phyloP scores from a whole-genome alignment of 257 asterid species.

The Primulina eburnea region DNA sequence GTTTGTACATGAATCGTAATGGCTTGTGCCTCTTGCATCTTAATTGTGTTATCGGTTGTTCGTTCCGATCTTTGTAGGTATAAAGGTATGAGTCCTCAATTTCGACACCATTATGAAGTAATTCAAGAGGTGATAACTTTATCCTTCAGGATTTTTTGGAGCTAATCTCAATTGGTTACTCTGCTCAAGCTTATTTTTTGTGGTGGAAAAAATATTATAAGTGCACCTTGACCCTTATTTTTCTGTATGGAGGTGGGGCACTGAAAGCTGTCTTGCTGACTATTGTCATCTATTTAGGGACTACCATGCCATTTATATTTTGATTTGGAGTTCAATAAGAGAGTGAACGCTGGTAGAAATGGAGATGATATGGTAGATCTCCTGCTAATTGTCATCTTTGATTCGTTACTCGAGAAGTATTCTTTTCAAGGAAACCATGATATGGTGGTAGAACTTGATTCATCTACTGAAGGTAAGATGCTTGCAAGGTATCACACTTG shows the following conservation, averaged over 20 bases:
- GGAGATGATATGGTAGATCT: constrained; percentile 98
- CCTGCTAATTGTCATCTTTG: constrained; percentile 59
- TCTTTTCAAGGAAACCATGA: constrained; percentile 62
- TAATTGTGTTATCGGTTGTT: constrained; percentile 18
- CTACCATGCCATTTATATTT: constrained; percentile 94
- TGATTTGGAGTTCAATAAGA: constrained; percentile 83
- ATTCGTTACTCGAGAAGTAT: constrained; percentile 69
- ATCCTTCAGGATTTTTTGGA: constrained; percentile 17
- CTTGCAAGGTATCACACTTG: constrained; percentile 9
- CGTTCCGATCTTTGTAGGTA: constrained; percentile 46
- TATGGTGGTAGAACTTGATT: constrained; percentile 79
- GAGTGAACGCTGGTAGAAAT: constrained; percentile 56
- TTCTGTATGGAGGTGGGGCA: not conserved
- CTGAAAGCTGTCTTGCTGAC: constrained; percentile 19
- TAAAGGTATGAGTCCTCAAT: constrained; percentile 58
- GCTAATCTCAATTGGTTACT: constrained; percentile 2
- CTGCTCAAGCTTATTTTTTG: constrained; percentile 1
- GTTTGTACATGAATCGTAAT: constrained; percentile 3
- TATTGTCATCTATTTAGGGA: constrained; percentile 51
- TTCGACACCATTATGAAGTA: constrained; percentile 92
- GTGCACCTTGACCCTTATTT: not conserved
- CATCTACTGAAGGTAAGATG: constrained; percentile 72
- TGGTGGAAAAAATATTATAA: not conserved
- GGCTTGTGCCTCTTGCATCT: constrained; percentile 11
- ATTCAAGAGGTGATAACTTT: constrained; percentile 68